Evolutionary conservation across 106 monocot genomes (phyloP).

Genomic region (Ottelia alismoides): DNA sequence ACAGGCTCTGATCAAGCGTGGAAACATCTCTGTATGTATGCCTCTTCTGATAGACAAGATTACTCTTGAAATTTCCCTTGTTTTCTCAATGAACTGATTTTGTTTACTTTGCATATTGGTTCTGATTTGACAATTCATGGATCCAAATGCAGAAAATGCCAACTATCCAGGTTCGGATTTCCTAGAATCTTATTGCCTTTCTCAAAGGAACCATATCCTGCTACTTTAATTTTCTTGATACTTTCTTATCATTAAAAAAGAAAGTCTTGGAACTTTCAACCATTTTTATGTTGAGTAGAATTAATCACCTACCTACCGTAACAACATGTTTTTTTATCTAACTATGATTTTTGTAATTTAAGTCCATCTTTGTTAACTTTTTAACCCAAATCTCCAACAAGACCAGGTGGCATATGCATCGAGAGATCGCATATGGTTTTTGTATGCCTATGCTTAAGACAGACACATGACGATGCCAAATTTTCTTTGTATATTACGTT

Average conservation of each 20-base stretch:
- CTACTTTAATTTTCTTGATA: no score
- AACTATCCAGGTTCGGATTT: slow-evolving; percentile 61
- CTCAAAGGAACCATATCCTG: no score
- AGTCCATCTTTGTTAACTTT: no score
- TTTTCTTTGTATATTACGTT: no score
- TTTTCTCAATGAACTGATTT: background rate
- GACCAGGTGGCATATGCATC: no score
- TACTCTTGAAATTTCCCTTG: no score
- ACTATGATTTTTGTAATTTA: background rate
- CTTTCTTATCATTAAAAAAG: no score
- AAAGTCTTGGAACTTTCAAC: no score
- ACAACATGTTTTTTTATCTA: background rate
- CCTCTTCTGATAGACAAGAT: background rate
- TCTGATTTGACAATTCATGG: slow-evolving; percentile 1
- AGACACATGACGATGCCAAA: no score
- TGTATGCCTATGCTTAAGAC: no score
- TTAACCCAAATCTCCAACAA: no score
- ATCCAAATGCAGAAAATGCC: slow-evolving; percentile 87
- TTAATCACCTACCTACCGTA: background rate
- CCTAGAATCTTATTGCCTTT: background rate
- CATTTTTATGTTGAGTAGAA: background rate
- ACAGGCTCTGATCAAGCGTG: slow-evolving; percentile 75
- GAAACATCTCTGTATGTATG: slow-evolving; percentile 71
- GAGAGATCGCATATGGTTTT: no score
- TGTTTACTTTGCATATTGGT: background rate